Evolutionary conservation across 1,284 basidiomycete genomes (phyloP).

Genomic region (Fomitopsis palustris): DNA sequence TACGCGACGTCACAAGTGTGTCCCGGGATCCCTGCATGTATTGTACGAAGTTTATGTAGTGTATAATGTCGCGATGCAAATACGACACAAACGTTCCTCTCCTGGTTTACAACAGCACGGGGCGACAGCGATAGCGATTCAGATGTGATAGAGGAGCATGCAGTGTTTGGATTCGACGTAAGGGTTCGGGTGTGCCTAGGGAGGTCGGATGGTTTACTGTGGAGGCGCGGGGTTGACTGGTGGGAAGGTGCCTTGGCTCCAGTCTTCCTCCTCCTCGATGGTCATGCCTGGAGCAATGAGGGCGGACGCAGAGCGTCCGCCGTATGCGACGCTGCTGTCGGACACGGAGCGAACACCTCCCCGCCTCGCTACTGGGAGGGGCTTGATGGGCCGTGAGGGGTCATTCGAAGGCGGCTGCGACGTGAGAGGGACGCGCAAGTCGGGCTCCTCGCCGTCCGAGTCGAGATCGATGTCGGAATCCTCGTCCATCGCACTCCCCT

Average conservation of each 20-base stretch:
- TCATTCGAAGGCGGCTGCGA: not conserved
- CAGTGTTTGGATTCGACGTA: not conserved
- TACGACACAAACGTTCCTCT: not conserved
- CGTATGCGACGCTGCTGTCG: slow-evolving; percentile 17
- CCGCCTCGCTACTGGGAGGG: slow-evolving; percentile 1
- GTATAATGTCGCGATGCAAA: not conserved
- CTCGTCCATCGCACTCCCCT: not conserved
- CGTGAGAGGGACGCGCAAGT: not conserved
- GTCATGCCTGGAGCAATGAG: slow-evolving; percentile 6
- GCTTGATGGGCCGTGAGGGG: slow-evolving; percentile 6
- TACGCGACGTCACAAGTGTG: not conserved
- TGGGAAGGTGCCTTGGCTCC: slow-evolving; percentile 17
- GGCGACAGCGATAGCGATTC: not conserved
- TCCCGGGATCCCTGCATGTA: slow-evolving; percentile 1
- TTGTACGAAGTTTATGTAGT: not conserved
- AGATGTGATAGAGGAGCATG: no score
- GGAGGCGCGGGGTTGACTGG: not conserved
- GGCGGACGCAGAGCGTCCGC: not conserved
- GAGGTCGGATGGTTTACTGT: not conserved
- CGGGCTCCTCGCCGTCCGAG: not conserved
- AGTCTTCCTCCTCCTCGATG: slow-evolving; percentile 22
- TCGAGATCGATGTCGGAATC: not conserved
- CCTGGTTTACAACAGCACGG: not conserved
- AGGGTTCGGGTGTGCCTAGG: not conserved
- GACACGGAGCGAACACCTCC: slow-evolving; percentile 18